Evolutionary conservation across 2,329 filamentous ascomycete genomes (phyloP).

Genomic region (Aspergillus niger): DNA sequence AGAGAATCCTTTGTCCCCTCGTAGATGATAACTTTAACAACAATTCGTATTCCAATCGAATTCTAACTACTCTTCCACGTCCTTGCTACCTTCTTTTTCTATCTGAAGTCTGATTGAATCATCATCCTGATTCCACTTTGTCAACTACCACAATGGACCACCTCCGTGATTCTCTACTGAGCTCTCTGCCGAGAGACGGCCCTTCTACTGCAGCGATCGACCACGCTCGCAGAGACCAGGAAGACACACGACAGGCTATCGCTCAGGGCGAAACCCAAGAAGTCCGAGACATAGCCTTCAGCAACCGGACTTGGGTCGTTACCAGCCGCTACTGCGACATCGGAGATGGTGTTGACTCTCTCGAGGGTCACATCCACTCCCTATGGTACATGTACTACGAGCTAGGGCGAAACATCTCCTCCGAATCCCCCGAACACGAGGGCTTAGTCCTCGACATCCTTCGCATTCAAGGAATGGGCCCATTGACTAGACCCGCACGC

Average conservation of each 20-base stretch:
- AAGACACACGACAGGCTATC: neutral
- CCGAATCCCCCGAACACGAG: conserved; percentile 23
- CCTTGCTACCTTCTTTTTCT: too few relatives aligned
- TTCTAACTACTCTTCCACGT: too few relatives aligned
- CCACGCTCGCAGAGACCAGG: neutral
- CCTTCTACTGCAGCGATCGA: neutral
- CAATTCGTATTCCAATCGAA: too few relatives aligned
- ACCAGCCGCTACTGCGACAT: conserved; percentile 20
- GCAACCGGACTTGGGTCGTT: conserved; percentile 19
- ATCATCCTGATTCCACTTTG: neutral
- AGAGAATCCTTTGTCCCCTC: too few relatives aligned
- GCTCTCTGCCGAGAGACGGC: neutral
- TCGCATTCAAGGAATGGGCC: conserved; percentile 24
- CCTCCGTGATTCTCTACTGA: neutral
- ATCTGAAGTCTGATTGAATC: neutral
- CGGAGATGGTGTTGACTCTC: conserved; percentile 22
- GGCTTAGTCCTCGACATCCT: conserved; percentile 27
- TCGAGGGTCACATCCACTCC: conserved; percentile 21
- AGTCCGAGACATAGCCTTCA: conserved; percentile 11
- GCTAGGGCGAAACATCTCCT: conserved; percentile 16
- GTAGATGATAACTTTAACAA: too few relatives aligned
- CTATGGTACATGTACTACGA: conserved; percentile 30
- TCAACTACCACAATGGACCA: neutral
- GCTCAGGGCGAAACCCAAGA: conserved; percentile 4
- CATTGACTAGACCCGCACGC: conserved; percentile 17